Base-by-base conservation (phyloP, 2,329 filamentous ascomycete species). In the Cryphonectria parasitica region DNA sequence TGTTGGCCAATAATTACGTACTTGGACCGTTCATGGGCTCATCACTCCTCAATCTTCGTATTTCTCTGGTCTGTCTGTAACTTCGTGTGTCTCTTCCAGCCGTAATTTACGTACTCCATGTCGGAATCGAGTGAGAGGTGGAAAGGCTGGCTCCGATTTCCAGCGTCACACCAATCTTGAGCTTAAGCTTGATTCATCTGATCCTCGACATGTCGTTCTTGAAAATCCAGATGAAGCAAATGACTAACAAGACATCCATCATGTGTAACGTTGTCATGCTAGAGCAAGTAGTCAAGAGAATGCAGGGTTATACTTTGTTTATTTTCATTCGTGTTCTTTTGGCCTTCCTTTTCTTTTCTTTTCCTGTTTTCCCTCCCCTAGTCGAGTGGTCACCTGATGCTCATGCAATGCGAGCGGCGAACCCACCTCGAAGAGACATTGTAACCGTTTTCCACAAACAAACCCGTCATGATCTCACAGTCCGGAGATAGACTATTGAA, bases 211-310 rank as follows among this genome's bases (percentile, higher is more conserved):
- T 19, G 17, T n/a, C 34, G 28, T 61, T 34, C 58, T 22, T 25
- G 31, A 22, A 22, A 7, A 39, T 61, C 19, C 31, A 19, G 58
- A 39, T 19, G 31, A 19, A 22, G 17, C 19, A 19, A 49, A 22
- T n/a, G n/a, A 49, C 6, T n/a, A 17, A 13, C 3, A 17, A 36
- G 31, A n/a, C 6, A 45, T 56, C 66, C 69, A 65, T 68, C 66
- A 68, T 71, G 69, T 68, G 69, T 62, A 54, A 68, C 69, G 61
- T 28, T 28, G 31, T 71, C 41, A 68, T 71, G 69, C 66, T 62
- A 65, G 60, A 28, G 25, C 41, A 19, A 34, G 64, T 56, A 43
- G 7, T 10, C 7, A 43, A 10, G 17, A 43, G 19, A 49, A 65
- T 39, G 43, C 54, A 34, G 7, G 15, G 19, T 22, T 39, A 10